Base-by-base conservation (phyloP, 805 yeast species). In the Ogataea pini region DNA sequence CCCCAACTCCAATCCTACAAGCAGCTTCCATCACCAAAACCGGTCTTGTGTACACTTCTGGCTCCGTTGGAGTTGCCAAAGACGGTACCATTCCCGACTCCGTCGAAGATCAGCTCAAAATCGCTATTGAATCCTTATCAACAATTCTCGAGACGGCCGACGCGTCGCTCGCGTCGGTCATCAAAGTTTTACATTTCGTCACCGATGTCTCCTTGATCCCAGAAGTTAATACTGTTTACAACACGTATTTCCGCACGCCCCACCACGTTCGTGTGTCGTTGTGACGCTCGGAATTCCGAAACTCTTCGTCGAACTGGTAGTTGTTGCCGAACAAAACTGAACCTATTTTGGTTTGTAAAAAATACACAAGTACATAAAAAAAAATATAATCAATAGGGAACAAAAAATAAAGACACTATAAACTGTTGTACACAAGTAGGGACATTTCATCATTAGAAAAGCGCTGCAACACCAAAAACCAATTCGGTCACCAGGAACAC, bases 211-310 rank as follows among this genome's bases (percentile, higher is more conserved):
- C 65, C 19, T 68, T 71, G 50, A 69, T 76, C 14, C 59, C 72
- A 13, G 59, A 51, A n/a, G 70, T 79, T 49, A 79, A 78, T 63
- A 62, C 68, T 38, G 68, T 78, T 27, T 79, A 78, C 54, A 70
- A 66, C n/a, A 68, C 71, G 49, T 68, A 72, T 57, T 78, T 65
- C 68, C 72, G 0, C 69, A 67, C 32, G 68, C 69, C 49, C 83
- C 83, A 14, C 78, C 81, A 6, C 71, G 84, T 65, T 70, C 76
- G 42, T 75, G 80, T 58, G 67, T 77, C 25, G 69, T 79, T 46
- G 79, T 72, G 33, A 71, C 69, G 9, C 77, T 79, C 60, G 75
- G 75, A 53, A 72, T 72, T 58, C 69, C 75, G 8, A 56, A 65
- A 17, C 51, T 77, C 40, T 70, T 73, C 48, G 78, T 79, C 45